A percentile compares a stretch with the other conserved stretches of the same genome.
Conservation (phyloP, 345 rosid species). For the Dovyalis caffra region DNA sequence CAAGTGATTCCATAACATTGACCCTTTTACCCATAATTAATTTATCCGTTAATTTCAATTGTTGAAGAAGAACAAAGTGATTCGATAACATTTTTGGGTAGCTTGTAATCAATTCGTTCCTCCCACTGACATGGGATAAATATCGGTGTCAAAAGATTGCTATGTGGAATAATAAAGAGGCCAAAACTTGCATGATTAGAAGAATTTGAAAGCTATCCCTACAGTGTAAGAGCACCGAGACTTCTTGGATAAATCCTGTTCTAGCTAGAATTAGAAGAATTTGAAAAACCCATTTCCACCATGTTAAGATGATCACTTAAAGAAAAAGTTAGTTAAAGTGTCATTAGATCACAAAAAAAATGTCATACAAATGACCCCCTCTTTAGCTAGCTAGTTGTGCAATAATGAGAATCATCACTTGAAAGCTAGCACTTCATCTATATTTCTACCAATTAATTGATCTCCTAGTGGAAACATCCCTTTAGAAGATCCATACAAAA, state of each 20-base stretch:
- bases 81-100: too few species aligned
- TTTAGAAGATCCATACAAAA: conserved; percentile 5
- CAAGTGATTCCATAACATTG: too few species aligned
- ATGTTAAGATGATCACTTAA: not conserved
- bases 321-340: not conserved
- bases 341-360: not conserved
- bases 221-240: not conserved
- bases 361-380: not conserved
- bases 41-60: too few species aligned
- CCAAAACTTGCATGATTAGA: not conserved
- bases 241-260: not conserved
- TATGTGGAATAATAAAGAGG: not conserved
- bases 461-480: not conserved
- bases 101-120: too few species aligned
- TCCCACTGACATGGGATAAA: too few species aligned
- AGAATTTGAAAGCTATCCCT: not conserved
- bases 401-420: conserved; percentile 4
- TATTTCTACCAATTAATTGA: not conserved
- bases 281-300: not conserved
- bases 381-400: not conserved
- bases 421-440: not conserved
- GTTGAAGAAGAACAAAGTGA: too few species aligned
- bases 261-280: not conserved
- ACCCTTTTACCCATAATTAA: too few species aligned
- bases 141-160: too few species aligned